These are phyloP conservation scores for Fusarium agapanthi DNA, from an alignment of 2,329 filamentous ascomycete species.

Conservation along the genomic window DNA sequence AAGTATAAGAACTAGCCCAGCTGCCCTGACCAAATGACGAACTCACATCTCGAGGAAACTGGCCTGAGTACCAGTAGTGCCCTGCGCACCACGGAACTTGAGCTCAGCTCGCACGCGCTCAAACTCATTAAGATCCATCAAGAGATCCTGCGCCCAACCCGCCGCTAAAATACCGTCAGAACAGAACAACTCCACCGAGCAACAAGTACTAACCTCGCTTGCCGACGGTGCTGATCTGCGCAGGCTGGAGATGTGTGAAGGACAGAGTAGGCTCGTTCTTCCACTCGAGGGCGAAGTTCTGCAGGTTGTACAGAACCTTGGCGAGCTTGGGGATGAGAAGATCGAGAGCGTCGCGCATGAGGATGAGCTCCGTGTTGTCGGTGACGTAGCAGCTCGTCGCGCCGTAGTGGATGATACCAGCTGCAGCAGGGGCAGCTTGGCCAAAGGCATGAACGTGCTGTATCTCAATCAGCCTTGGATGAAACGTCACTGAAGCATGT, in stretches of 20 bases:
- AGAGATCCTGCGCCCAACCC: background rate
- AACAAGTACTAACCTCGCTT: background rate
- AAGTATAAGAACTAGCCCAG: background rate
- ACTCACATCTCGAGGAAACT: background rate
- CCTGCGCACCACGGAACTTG: background rate
- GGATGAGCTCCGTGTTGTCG: background rate
- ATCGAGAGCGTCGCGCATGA: background rate
- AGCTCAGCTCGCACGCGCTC: background rate
- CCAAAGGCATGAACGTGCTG: constrained; percentile 5
- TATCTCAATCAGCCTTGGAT: background rate
- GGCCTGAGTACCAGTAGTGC: background rate
- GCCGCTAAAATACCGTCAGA: background rate
- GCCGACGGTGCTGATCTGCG: background rate
- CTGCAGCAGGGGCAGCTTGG: background rate
- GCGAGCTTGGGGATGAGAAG: background rate
- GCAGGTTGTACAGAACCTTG: background rate
- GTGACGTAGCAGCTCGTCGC: background rate
- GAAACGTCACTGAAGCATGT: background rate
- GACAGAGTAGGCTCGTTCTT: background rate
- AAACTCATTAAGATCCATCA: background rate
- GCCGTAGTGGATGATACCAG: background rate
- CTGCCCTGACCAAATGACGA: accelerated
- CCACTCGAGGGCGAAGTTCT: background rate
- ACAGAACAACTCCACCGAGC: accelerated
- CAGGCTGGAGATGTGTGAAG: background rate